Evolutionary conservation across 768 basidiomycete genomes (phyloP).

Genomic region (Termitomyces sp.): DNA sequence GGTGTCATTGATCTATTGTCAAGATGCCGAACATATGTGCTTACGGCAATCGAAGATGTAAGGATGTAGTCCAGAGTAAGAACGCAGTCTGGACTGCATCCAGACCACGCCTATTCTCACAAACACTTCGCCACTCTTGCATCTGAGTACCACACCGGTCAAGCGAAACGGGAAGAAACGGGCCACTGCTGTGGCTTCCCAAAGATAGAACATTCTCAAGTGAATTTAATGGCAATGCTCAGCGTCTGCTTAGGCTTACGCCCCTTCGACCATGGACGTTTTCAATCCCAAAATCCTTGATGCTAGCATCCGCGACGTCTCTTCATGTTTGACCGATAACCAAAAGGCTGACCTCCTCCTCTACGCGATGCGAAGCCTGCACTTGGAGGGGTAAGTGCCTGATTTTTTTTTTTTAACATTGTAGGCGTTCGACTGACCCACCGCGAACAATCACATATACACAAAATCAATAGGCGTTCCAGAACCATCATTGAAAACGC

Average conservation of each 20-base stretch:
- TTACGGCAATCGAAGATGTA: background rate
- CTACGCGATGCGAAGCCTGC: conserved; percentile 80
- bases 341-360: conserved; percentile 70
- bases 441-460: background rate
- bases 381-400: conserved; percentile 54
- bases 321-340: conserved; percentile 49
- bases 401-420: background rate
- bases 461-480: conserved; percentile 35
- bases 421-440: background rate
- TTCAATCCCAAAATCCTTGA: conserved; percentile 78
- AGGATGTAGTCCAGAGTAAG: background rate
- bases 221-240: background rate
- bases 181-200: conserved; percentile 2
- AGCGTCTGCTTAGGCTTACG: background rate
- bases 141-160: conserved; percentile 1
- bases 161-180: background rate
- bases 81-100: conserved; percentile 9
- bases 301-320: conserved; percentile 68
- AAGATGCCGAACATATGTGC: background rate
- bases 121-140: background rate
- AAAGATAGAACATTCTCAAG: background rate
- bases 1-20: background rate
- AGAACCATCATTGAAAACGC: conserved; percentile 69
- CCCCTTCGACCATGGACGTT: conserved; percentile 38
- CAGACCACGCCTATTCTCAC: conserved; percentile 6